Percentiles rank a stretch among this genome's conserved stretches.
Evolutionary conservation across 1,284 basidiomycete genomes (phyloP).

Genomic region (Ceratobasidium sp.): DNA sequence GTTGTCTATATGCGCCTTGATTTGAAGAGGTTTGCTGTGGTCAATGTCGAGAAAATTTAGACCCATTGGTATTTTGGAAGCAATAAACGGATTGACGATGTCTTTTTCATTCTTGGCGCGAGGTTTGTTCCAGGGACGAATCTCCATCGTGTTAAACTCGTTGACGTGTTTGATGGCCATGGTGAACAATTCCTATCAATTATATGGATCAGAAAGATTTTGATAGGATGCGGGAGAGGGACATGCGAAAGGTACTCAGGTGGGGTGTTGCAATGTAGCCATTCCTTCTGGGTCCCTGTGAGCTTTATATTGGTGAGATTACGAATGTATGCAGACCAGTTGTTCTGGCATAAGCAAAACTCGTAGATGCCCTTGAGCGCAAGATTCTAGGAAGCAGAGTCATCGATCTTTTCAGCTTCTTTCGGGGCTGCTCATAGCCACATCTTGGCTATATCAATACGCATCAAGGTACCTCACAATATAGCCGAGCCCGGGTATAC

Average conservation of each 20-base stretch:
- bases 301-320: background rate
- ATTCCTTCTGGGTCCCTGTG: too few relatives aligned
- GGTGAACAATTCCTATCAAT: background rate
- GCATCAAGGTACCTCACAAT: background rate
- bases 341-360: background rate
- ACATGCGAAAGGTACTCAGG: too few relatives aligned
- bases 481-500: background rate
- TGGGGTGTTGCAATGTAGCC: background rate
- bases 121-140: slow-evolving; percentile 32
- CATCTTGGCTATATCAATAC: background rate
- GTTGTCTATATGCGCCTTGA: slow-evolving; percentile 3
- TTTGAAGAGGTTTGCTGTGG: background rate
- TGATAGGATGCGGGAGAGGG: background rate
- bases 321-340: background rate
- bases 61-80: slow-evolving; percentile 4
- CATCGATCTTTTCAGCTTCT: background rate
- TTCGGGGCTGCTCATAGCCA: background rate
- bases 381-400: background rate
- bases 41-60: slow-evolving; percentile 32
- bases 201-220: background rate
- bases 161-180: background rate
- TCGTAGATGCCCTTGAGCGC: background rate
- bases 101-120: background rate
- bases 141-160: slow-evolving; percentile 33
- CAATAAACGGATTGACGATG: background rate